Evolutionary conservation across 192 early-diverging fungal genomes (phyloP).

Genomic region (Coemansia sp.): DNA sequence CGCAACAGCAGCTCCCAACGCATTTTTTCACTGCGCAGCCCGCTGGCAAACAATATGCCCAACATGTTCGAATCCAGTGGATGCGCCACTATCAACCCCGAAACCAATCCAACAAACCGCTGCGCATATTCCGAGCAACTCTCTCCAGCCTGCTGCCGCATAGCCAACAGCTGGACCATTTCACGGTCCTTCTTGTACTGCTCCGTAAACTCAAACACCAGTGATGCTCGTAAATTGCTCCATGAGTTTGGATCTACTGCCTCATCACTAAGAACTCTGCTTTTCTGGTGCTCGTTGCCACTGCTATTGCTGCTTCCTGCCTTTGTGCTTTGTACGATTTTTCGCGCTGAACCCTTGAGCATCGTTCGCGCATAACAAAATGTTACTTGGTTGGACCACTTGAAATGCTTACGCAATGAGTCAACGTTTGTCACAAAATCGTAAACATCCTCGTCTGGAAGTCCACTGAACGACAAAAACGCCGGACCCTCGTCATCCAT

Average conservation of each 20-base stretch:
- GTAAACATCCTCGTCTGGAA: slow-evolving; percentile 40
- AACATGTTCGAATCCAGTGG: slow-evolving; percentile 36
- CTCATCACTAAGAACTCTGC: slow-evolving; percentile 34
- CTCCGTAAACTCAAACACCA: slow-evolving; percentile 46
- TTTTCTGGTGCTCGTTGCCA: slow-evolving; percentile 12
- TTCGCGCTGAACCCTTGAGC: slow-evolving; percentile 48
- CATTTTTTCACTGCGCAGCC: slow-evolving; percentile 38
- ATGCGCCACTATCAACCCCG: slow-evolving; percentile 26
- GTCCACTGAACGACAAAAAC: slow-evolving; percentile 49
- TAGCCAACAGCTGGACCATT: slow-evolving; percentile 33
- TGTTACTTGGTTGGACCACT: slow-evolving; percentile 51
- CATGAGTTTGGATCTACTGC: slow-evolving; percentile 47
- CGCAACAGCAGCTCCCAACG: slow-evolving; percentile 46
- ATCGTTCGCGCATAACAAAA: slow-evolving; percentile 53
- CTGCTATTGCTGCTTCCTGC: not conserved
- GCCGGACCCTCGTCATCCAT: slow-evolving; percentile 54
- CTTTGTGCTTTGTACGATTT: slow-evolving; percentile 14
- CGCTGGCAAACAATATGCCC: slow-evolving; percentile 32
- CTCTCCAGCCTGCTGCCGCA: slow-evolving; percentile 43
- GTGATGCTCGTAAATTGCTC: slow-evolving; percentile 31
- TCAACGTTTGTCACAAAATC: slow-evolving; percentile 52
- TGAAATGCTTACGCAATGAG: slow-evolving; percentile 50
- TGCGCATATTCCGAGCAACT: slow-evolving; percentile 45
- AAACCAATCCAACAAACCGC: slow-evolving; percentile 32
- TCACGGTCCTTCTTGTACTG: slow-evolving; percentile 30